A percentile compares a stretch with the other conserved stretches of the same genome.
Conservation (phyloP, 1,284 basidiomycete species). For the Fomitiporia mediterranea region DNA sequence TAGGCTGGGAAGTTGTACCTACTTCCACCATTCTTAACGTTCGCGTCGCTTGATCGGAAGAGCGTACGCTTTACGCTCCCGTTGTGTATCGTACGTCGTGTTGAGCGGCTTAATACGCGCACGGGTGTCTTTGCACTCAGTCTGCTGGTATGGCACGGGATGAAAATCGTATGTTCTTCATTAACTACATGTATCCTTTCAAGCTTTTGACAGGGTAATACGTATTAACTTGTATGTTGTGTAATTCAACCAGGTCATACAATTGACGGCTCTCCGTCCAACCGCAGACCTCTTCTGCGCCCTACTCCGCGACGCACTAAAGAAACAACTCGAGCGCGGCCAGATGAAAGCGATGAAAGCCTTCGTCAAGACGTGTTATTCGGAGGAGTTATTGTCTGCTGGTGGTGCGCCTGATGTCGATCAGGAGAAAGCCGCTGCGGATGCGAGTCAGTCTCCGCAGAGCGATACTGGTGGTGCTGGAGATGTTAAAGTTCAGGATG, state of each 20-base stretch:
- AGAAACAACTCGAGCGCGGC: conserved; percentile 79
- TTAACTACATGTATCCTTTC: background rate
- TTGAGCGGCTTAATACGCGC: conserved; percentile 89
- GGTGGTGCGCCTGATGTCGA: conserved; percentile 50
- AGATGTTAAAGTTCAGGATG: conserved; percentile 45
- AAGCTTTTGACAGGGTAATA: background rate
- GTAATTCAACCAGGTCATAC: conserved; percentile 65
- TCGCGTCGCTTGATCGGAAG: conserved; percentile 87
- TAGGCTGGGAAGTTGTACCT: conserved; percentile 91
- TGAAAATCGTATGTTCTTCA: conserved; percentile 75
- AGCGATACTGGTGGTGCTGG: conserved; percentile 20
- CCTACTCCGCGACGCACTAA: conserved; percentile 84
- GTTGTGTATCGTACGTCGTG: conserved; percentile 87
- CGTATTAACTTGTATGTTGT: background rate
- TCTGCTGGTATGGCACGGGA: conserved; percentile 91
- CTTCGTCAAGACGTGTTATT: conserved; percentile 92
- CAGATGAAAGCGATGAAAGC: conserved; percentile 93
- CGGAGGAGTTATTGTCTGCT: conserved; percentile 77
- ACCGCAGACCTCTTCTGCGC: conserved; percentile 95
- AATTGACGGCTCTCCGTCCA: conserved; percentile 92
- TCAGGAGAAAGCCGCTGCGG: conserved; percentile 63
- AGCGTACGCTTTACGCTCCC: conserved; percentile 92
- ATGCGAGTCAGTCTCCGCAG: conserved; percentile 42
- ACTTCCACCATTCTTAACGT: conserved; percentile 87
- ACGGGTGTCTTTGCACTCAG: conserved; percentile 95